Percentiles rank a stretch among this genome's conserved stretches.
Conservation (phyloP, 2,329 filamentous ascomycete genomes). For the Bipolaris sorokiniana region DNA sequence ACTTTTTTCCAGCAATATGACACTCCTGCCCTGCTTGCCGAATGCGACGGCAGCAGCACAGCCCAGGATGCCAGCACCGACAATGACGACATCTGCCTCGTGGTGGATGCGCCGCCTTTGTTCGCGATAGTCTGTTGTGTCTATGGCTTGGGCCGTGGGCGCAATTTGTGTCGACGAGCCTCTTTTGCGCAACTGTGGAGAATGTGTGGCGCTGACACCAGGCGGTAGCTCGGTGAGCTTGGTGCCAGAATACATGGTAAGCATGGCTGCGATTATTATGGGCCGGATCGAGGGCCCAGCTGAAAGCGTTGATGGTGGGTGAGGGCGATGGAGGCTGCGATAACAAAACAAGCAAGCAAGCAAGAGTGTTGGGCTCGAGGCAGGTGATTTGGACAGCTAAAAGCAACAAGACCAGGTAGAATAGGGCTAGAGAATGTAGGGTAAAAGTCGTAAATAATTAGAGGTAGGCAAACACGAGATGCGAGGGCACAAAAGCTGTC, state of each 20-base stretch:
- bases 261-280: conserved; percentile 23
- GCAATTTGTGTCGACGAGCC: conserved; percentile 19
- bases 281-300: conserved; percentile 22
- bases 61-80: conserved; percentile 89
- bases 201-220: conserved; percentile 22
- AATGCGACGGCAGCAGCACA: conserved; percentile 85
- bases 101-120: conserved; percentile 61
- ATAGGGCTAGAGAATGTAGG: neutral
- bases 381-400: neutral
- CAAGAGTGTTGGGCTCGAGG: neutral
- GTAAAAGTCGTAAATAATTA: neutral
- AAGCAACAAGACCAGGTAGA: neutral
- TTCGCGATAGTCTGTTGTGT: conserved; percentile 43
- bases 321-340: neutral
- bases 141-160: conserved; percentile 20
- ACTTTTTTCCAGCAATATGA: conserved; percentile 86
- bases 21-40: conserved; percentile 86
- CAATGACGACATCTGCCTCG: conserved; percentile 82
- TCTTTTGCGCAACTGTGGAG: conserved; percentile 21
- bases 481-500: neutral
- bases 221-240: conserved; percentile 35
- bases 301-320: neutral
- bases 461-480: neutral
- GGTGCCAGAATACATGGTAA: conserved; percentile 34
- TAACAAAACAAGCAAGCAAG: neutral